These are phyloP conservation scores for Centaurea solstitialis DNA, from an alignment of 129 eudicot species.

Conservation along the genomic window DNA sequence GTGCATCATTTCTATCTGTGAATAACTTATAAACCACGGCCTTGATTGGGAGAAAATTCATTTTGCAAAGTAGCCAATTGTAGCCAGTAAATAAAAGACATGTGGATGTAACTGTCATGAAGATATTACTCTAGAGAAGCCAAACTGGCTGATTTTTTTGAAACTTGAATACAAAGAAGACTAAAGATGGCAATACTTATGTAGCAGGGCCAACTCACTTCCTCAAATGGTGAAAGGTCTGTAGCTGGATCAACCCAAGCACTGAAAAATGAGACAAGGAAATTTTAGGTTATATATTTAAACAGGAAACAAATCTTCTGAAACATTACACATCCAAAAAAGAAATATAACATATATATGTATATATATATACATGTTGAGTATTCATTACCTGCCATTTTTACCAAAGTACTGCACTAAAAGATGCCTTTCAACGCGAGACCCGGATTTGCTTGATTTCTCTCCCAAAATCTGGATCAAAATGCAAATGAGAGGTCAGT, in stretches of 20 bases:
- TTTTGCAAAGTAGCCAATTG: too few species aligned
- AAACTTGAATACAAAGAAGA: not conserved
- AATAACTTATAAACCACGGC: too few species aligned
- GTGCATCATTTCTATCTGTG: too few species aligned
- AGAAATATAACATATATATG: not conserved
- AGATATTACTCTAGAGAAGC: too few species aligned
- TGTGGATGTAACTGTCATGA: too few species aligned
- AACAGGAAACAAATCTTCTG: not conserved
- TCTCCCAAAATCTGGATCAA: conserved; percentile 24
- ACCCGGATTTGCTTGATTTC: conserved; percentile 6
- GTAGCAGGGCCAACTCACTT: conserved; percentile 26
- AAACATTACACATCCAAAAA: not conserved
- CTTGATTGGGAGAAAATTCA: too few species aligned
- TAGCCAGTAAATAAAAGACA: too few species aligned
- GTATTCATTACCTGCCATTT: conserved; percentile 35
- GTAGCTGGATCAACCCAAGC: conserved; percentile 42
- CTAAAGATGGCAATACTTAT: not conserved
- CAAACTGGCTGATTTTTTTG: not conserved
- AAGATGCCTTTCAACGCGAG: conserved; percentile 12
- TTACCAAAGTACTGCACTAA: conserved; percentile 40
- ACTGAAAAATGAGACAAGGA: conserved; percentile 18
- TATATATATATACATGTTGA: not conserved
- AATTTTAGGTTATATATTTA: not conserved
- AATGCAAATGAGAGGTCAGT: not conserved
- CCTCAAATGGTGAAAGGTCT: conserved; percentile 41